Evolutionary conservation across 352 stramenopile genomes (phyloP).

Genomic region (Globisporangium okanoganense): DNA sequence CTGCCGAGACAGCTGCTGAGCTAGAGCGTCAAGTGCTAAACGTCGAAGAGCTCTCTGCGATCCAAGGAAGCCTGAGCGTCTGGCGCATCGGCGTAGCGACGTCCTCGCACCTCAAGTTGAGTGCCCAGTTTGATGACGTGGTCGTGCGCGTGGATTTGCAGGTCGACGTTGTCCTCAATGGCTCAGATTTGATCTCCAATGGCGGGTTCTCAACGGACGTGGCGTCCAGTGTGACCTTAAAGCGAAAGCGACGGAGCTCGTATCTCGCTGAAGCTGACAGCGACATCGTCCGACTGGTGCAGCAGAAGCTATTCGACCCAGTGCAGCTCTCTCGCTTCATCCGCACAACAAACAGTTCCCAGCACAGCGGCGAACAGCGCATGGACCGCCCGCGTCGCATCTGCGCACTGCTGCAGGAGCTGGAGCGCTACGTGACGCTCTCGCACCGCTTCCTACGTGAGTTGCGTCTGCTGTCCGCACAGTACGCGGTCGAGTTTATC

Average conservation of each 20-base stretch:
- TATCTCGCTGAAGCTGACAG: conserved; percentile 31
- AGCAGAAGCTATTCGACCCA: conserved; percentile 50
- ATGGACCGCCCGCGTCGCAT: conserved; percentile 20
- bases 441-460: conserved; percentile 57
- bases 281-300: conserved; percentile 43
- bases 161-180: conserved; percentile 29
- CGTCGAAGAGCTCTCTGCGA: conserved; percentile 46
- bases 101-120: conserved; percentile 36
- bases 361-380: conserved; percentile 22
- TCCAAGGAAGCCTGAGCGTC: conserved; percentile 46
- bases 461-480: conserved; percentile 50
- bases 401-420: conserved; percentile 35
- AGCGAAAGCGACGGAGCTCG: conserved; percentile 18
- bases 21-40: conserved; percentile 46
- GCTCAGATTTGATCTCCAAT: not conserved
- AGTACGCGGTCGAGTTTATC: conserved; percentile 46
- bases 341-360: conserved; percentile 7
- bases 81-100: conserved; percentile 51
- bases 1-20: conserved; percentile 22
- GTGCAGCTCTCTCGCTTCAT: conserved; percentile 24
- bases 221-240: conserved; percentile 20
- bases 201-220: conserved; percentile 22
- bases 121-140: conserved; percentile 44
- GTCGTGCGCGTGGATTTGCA: conserved; percentile 40
- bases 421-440: conserved; percentile 49